Conservation (phyloP, 331 rosid genomes). For the Prunus yedoensis region DNA sequence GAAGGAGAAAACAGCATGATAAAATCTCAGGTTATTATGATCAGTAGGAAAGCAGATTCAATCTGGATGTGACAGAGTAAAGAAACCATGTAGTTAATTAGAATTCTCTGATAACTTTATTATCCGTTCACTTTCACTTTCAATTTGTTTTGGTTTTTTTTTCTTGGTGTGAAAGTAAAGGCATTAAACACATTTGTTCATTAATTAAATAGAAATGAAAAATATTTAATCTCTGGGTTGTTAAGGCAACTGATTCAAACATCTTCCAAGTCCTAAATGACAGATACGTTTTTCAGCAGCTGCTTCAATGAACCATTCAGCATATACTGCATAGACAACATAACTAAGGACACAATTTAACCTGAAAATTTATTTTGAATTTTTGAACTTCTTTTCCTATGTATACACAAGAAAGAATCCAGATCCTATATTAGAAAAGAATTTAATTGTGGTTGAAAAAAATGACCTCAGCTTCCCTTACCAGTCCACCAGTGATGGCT, state of each 20-base stretch:
- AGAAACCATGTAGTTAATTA: constrained; percentile 5
- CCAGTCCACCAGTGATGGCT: constrained; percentile 23
- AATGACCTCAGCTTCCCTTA: constrained; percentile 18
- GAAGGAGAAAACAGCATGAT: constrained; percentile 69
- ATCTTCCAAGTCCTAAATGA: no score
- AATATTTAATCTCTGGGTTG: no score
- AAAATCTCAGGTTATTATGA: constrained; percentile 14
- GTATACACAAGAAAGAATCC: constrained; percentile 31
- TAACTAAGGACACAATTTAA: not conserved
- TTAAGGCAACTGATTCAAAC: no score
- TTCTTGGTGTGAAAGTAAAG: constrained; percentile 14
- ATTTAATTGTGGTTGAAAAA: constrained; percentile 6
- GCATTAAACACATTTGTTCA: constrained; percentile 23
- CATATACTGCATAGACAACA: not conserved
- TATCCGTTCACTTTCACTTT: constrained; percentile 16
- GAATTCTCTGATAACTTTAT: constrained; percentile 39
- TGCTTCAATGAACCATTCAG: not conserved
- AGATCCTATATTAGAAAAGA: constrained; percentile 22
- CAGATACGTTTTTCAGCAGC: not conserved
- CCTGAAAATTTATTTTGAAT: not conserved
- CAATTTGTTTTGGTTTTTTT: constrained; percentile 4
- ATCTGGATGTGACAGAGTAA: constrained; percentile 1
- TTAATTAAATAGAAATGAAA: constrained; percentile 1
- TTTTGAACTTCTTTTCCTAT: constrained; percentile 2
- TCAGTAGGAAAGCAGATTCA: constrained; percentile 12